Base-by-base conservation (phyloP, 2,329 filamentous ascomycete genomes). In the Cordyceps cicadae region DNA sequence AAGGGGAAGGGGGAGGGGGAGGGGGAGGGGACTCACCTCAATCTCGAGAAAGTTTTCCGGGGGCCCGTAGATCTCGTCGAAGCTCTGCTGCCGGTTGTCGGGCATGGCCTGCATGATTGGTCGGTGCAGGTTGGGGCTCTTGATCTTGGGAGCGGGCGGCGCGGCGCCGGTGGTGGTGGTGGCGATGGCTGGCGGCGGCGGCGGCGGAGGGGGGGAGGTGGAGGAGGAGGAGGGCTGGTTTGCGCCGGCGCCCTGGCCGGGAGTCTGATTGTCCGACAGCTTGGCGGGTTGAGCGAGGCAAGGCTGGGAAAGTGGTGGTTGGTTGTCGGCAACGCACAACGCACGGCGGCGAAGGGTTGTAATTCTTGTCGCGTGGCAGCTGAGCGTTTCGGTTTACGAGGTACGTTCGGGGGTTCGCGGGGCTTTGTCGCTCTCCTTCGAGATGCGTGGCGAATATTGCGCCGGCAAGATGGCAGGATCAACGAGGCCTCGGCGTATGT, bases 31-130 rank as follows among this genome's bases (percentile, higher is more conserved):
- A 41, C 77, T 62, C 74, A 94, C 92, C 82, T 99, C 94, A 65
- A 99, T 96, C 80, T 99, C 94, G 59, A 99, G 84, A 73, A 97
- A 97, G 80, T 99, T 99, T 81, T 99, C 94, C 6, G 94, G 94
- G 53, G 93, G 91, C 15, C 92, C 94, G 76, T 99, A 99, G 74
- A 97, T 96, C 82, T 99, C 94, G 77, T 99, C 94, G 72, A 97
- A 97, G 71, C 89, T 94, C 80, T 99, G 94, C 77, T 90, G 86
- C 70, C 92, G 89, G 67, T 89, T 85, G 71, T 87, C 85, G 53
- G 85, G 85, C 78, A 87, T 84, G 64, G 84, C 81, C 75, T 86
- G 83, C 79, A 87, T 81, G 70, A 81, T 82, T 67, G 81, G 79
- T 63, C 79, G 75, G 67, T 80, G 79, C 55, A 69, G 63, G 54